A percentile compares a stretch with the other conserved stretches of the same genome.
Evolutionary conservation across 192 early-diverging fungal genomes (phyloP).

Genomic region (Podila clonocystis): DNA sequence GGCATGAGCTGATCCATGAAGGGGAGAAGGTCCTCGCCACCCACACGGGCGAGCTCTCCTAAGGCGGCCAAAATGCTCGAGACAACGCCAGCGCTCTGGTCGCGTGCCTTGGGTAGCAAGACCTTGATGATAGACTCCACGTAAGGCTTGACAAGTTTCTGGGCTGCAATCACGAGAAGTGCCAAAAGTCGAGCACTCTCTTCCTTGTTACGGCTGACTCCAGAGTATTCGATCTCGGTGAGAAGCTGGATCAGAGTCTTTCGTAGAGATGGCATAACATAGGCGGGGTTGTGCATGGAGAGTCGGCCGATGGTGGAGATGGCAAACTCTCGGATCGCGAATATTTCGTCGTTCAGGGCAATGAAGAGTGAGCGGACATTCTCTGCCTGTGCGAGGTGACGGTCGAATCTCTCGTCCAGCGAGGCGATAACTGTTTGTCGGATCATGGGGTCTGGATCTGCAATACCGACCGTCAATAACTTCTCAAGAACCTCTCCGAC

Average conservation of each 20-base stretch:
- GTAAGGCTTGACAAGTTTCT: slow-evolving; percentile 88
- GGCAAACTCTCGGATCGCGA: slow-evolving; percentile 84
- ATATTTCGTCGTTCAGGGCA: slow-evolving; percentile 91
- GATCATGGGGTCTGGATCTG: slow-evolving; percentile 82
- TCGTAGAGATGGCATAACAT: slow-evolving; percentile 89
- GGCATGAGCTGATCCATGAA: slow-evolving; percentile 85
- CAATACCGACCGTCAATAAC: slow-evolving; percentile 87
- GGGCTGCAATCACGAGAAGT: slow-evolving; percentile 79
- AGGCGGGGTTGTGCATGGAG: slow-evolving; percentile 88
- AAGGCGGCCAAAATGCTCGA: slow-evolving; percentile 81
- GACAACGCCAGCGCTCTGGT: slow-evolving; percentile 81
- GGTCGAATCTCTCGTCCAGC: slow-evolving; percentile 85
- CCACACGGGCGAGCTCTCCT: slow-evolving; percentile 86
- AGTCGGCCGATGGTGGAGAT: slow-evolving; percentile 90
- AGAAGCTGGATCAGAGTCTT: slow-evolving; percentile 88
- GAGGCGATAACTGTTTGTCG: slow-evolving; percentile 82
- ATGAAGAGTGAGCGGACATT: slow-evolving; percentile 90
- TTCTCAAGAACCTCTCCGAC: slow-evolving; percentile 90
- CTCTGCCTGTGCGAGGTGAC: slow-evolving; percentile 90
- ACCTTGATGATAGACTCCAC: slow-evolving; percentile 89
- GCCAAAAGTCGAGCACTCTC: slow-evolving; percentile 84
- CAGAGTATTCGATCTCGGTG: slow-evolving; percentile 91
- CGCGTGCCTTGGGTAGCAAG: slow-evolving; percentile 83
- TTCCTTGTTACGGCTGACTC: slow-evolving; percentile 84
- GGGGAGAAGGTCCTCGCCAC: slow-evolving; percentile 83